Evolutionary conservation across 2,329 filamentous ascomycete species (phyloP), one percentile per base, ranked within the genome.

Genomic region (Amylocarpus encephaloides): DNA sequence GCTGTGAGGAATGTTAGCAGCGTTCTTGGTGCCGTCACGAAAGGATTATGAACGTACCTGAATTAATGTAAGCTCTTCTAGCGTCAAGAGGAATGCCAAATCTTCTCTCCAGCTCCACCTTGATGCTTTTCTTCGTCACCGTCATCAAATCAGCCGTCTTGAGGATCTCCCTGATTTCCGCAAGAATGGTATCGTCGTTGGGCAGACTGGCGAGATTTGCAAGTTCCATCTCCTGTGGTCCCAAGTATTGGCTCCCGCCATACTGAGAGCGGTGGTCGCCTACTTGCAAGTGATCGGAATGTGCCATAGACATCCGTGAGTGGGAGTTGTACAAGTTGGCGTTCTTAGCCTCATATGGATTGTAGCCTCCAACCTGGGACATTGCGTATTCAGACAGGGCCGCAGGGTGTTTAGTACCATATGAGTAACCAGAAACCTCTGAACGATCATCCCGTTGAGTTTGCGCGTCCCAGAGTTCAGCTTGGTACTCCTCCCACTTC

Each of bases 401-500:
- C 10, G 73, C 74, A 26, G 66, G 73, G 51, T 78, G 85, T 72
- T 94, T 95, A 55, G 93, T 98, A 49, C 83, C 92, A 66, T 97
- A 98, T 49, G 88, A 94, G 73, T 88, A 87, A 51, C 92, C 92
- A n/a, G 90, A 96, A 46, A 92, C 73, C 68, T 96, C 92, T 9
- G 90, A 95, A 53, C 79, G 84, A 19, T 83, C 74, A 66, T 98
- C 93, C 58, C 83, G 80, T 62, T 83, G 79, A 43, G 76, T 78
- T 53, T 86, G 85, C n/a, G 87, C 75, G 66, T 98, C 93, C 93
- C 92, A 98, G 40, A 98, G 82, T 76, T 97, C 93, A 56, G 86
- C 86, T 70, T 98, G 93, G 69, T 97, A 98, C 64, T 98, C 93
- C 69, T 98, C 93, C 93, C 93, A 98, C 77, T 88, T 93, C 83